Conservation (phyloP, 176 grass and related monocot species). For the Melocanna baccifera region DNA sequence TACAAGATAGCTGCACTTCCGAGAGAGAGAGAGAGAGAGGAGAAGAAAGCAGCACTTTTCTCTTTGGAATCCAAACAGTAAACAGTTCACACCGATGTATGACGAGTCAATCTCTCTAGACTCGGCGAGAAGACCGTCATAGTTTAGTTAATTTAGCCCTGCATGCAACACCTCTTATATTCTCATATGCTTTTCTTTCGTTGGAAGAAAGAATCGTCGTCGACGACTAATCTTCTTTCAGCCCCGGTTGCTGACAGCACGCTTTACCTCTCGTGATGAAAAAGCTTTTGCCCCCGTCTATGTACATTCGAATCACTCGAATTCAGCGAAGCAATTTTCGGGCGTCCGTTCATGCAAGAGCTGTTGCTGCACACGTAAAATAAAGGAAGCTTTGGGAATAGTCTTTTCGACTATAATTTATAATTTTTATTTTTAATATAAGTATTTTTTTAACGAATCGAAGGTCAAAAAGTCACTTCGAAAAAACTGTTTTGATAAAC, state of each 20-base stretch:
- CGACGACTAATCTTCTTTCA: background rate
- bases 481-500: no score
- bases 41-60: background rate
- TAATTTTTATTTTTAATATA: no score
- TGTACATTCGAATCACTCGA: slow-evolving; percentile 27
- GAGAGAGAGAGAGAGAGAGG: background rate
- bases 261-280: background rate
- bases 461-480: no score
- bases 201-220: slow-evolving; percentile 49
- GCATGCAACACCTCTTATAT: background rate
- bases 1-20: background rate
- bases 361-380: background rate
- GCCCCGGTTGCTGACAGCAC: background rate
- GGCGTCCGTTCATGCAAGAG: background rate
- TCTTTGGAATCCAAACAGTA: background rate
- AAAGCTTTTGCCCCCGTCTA: background rate
- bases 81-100: background rate
- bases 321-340: background rate
- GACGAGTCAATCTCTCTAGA: background rate
- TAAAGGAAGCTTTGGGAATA: background rate
- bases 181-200: slow-evolving; percentile 40
- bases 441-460: no score
- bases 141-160: background rate
- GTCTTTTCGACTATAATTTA: no score
- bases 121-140: background rate